phyloP scores from a whole-genome alignment of 1,139 yeast genomes.

The Lodderomyces parapsilosis region DNA sequence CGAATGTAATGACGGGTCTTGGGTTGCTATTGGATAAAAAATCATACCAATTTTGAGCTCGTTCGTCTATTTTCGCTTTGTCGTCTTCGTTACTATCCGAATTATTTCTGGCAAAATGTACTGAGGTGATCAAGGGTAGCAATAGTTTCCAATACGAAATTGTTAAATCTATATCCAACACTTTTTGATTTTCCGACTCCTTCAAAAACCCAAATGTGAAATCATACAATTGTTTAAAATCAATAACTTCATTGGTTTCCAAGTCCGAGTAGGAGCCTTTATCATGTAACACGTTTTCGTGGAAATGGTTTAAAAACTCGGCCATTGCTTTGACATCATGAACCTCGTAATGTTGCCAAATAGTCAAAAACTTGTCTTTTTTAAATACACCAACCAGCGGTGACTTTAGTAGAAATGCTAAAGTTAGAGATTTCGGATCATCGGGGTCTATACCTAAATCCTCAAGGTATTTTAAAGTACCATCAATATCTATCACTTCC shows the following conservation, averaged over 20 bases:
- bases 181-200: constrained; percentile 56
- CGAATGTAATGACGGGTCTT: constrained; percentile 56
- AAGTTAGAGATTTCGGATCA: constrained; percentile 63
- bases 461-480: constrained; percentile 64
- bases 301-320: constrained; percentile 33
- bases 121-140: constrained; percentile 31
- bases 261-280: constrained; percentile 9
- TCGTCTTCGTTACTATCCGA: constrained; percentile 4
- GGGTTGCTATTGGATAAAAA: constrained; percentile 38
- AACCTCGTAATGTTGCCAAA: constrained; percentile 50
- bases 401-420: constrained; percentile 67
- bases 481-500: constrained; percentile 61
- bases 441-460: constrained; percentile 75
- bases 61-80: constrained; percentile 10
- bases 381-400: constrained; percentile 65
- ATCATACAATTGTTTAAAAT: constrained; percentile 57
- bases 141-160: constrained; percentile 76
- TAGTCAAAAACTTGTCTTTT: constrained; percentile 45
- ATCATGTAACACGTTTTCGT: constrained; percentile 29
- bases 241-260: neutral
- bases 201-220: constrained; percentile 69
- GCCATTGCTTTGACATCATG: constrained; percentile 51
- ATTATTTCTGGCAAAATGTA: constrained; percentile 8
- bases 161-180: constrained; percentile 63
- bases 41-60: constrained; percentile 52